Percentiles rank a stretch among this genome's conserved stretches.
Conservation (phyloP, 1,139 yeast genomes). For the Meyerozyma guilliermondii region DNA sequence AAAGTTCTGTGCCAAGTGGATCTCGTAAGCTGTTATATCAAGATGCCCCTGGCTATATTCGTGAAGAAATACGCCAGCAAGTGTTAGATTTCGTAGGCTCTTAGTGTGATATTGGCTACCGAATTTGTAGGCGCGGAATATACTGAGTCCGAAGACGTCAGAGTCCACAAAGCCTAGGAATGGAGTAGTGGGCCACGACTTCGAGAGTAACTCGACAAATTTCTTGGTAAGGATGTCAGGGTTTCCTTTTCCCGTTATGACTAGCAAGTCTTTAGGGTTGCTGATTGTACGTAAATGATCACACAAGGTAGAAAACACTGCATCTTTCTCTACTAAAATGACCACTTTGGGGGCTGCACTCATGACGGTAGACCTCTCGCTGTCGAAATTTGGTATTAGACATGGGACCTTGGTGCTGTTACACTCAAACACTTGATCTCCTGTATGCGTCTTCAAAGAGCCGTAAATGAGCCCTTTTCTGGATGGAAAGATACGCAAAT, state of each 20-base stretch:
- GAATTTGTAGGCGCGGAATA: conserved; percentile 36
- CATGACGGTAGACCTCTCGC: conserved; percentile 26
- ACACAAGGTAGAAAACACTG: conserved; percentile 35
- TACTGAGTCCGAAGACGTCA: conserved; percentile 69
- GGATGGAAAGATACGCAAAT: conserved; percentile 49
- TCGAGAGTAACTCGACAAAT: conserved; percentile 16
- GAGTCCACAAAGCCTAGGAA: conserved; percentile 42
- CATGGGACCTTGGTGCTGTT: not conserved
- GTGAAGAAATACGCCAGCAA: conserved; percentile 7
- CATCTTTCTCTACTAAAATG: conserved; percentile 66
- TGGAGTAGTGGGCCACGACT: conserved; percentile 28
- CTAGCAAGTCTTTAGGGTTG: conserved; percentile 14
- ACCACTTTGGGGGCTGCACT: conserved; percentile 17
- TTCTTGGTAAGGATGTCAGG: conserved; percentile 39
- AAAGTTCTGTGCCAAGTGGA: not conserved
- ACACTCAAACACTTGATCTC: conserved; percentile 4
- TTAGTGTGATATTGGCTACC: conserved; percentile 6
- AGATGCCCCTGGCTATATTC: not conserved
- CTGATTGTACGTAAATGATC: conserved; percentile 11
- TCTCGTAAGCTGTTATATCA: not conserved
- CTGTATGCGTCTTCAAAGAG: conserved; percentile 14
- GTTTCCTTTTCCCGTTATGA: conserved; percentile 65
- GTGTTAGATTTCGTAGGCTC: not conserved
- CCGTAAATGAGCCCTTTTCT: conserved; percentile 61
- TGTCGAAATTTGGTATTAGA: conserved; percentile 6